phyloP scores from a whole-genome alignment of 2,329 filamentous ascomycete species.

The Endothia cerciana region DNA sequence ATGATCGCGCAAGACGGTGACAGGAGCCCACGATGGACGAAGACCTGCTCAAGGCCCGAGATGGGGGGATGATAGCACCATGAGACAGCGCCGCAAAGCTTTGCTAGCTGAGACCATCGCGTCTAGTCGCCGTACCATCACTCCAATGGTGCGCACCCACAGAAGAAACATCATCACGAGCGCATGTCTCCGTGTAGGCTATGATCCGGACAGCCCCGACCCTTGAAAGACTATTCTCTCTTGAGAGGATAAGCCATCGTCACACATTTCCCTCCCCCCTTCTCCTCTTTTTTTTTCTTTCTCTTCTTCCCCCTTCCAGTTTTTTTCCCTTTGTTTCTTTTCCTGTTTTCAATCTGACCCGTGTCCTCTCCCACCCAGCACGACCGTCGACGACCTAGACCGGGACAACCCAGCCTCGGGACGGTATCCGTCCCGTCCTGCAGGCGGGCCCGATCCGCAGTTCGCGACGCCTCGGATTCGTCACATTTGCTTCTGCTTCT shows the following conservation, averaged over 20 bases:
- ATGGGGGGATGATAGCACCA: too few species aligned
- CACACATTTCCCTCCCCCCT: background rate
- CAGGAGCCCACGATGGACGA: background rate
- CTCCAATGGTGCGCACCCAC: background rate
- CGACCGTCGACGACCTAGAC: background rate
- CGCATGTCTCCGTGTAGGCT: background rate
- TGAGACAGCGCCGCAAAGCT: background rate
- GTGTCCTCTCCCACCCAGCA: background rate
- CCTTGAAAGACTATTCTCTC: background rate
- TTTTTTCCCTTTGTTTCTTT: background rate
- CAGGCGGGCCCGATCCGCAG: constrained; percentile 17
- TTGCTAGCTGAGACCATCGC: background rate
- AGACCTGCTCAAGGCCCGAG: background rate
- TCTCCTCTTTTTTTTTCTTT: background rate
- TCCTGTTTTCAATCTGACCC: too few species aligned
- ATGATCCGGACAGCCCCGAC: background rate
- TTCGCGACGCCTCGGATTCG: constrained; percentile 11
- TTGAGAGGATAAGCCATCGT: background rate
- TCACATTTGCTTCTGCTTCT: background rate
- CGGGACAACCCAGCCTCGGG: constrained; percentile 9
- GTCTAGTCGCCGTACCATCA: background rate
- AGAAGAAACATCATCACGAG: background rate
- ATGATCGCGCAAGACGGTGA: background rate
- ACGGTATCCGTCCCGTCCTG: constrained; percentile 11
- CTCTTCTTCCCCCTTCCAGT: background rate